Evolutionary conservation across 768 basidiomycete species (phyloP), one percentile per base, ranked within the genome.

Genomic region (Lactarius psammicola): DNA sequence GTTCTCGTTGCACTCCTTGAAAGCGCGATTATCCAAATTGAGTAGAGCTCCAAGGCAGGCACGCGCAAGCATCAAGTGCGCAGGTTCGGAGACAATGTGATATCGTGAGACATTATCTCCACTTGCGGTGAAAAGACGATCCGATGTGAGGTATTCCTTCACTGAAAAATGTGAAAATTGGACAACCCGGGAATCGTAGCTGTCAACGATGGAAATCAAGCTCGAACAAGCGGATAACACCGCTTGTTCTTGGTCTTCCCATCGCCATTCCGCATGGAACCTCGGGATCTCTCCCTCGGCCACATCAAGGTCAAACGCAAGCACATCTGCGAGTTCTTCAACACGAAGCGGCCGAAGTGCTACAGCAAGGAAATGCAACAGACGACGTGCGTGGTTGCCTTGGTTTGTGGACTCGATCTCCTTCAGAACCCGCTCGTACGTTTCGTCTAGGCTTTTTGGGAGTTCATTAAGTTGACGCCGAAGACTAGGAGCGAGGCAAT

Each of bases 1-100:
- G 44, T 11, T 0, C 42, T 2, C 10, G 9, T 23, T n/a, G 4
- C n/a, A 1, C n/a, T 23, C 44, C 0, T 11, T 13, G n/a, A 0
- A 3, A 1, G 23, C 4, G 20, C 3, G 2, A 46, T n/a, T 23
- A 46, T 13, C 44, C n/a, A 2, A 23, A n/a, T 13, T 23, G n/a
- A 46, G 46, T 46, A 46, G 46, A 46, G 13, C n/a, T 11, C 46
- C 46, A 46, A 46, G 46, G n/a, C 4, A 46, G 1, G 46, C 46
- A 0, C 4, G 46, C 0, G n/a, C 46, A 23, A 46, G 46, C 13
- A 23, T 23, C 10, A 46, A 46, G 1, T 46, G n/a, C 4, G 46
- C 46, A 5, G n/a, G n/a, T 46, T 46, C 46, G 0, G 46, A 11
- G 1, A 46, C 3, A 46, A 46, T 46, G n/a, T 4, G n/a, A 10